phyloP scores from a whole-genome alignment of 441 rosid genomes.

The Populus hybrid region DNA sequence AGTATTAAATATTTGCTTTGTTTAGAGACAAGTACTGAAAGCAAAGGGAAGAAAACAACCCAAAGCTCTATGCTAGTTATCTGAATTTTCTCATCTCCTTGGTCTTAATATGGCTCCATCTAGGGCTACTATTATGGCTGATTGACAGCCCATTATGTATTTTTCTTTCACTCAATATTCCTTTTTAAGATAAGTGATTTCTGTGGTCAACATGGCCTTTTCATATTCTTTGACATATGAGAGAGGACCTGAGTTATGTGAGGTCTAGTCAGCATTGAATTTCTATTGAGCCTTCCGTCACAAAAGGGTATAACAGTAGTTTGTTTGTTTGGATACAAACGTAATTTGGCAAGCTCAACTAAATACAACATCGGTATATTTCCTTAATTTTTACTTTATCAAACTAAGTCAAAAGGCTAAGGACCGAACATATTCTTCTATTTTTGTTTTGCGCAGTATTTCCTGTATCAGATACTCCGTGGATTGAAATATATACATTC shows the following conservation, averaged over 20 bases:
- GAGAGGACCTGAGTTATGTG: not conserved
- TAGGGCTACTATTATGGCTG: not conserved
- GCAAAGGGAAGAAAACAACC: not conserved
- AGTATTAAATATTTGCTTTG: conserved; percentile 8
- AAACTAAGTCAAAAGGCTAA: not conserved
- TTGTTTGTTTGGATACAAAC: not conserved
- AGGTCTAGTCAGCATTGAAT: not conserved
- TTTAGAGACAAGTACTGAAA: not conserved
- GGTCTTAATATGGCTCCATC: not conserved
- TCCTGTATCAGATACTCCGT: conserved; percentile 80
- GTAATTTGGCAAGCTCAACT: not conserved
- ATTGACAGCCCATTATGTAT: not conserved
- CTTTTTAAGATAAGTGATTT: not conserved
- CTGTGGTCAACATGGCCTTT: not conserved
- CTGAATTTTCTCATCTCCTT: not conserved
- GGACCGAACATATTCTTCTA: conserved; percentile 1
- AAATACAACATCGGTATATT: no score
- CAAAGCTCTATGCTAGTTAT: not conserved
- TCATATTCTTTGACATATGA: not conserved
- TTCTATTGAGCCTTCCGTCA: not conserved
- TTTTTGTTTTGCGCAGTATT: conserved; percentile 48
- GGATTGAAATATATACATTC: conserved; percentile 90
- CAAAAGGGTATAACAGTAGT: not conserved
- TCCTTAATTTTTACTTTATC: not conserved
- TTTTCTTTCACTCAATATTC: not conserved